Conservation (phyloP, 371 early-diverging fungal species). For the Dinochytrium kinnereticum region DNA sequence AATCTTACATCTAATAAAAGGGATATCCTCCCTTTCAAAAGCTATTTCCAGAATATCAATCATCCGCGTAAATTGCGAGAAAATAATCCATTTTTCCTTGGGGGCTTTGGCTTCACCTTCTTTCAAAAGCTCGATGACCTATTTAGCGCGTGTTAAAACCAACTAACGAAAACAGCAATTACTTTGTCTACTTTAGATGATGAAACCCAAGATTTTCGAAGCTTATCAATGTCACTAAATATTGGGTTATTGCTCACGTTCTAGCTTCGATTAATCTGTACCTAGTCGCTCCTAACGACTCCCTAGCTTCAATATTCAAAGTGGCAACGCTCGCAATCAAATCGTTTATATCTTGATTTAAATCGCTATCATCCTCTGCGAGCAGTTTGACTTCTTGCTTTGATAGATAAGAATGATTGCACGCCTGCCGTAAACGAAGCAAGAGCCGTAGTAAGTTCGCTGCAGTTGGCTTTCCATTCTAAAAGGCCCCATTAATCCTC, state of each 20-base stretch:
- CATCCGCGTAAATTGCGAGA: slow-evolving; percentile 80
- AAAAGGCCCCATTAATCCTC: slow-evolving; percentile 31
- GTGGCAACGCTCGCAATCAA: background rate
- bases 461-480: background rate
- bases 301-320: background rate
- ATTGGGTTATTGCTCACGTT: no score
- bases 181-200: slow-evolving; percentile 61
- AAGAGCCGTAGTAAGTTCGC: slow-evolving; percentile 38
- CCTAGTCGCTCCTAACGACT: no score
- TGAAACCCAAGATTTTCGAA: slow-evolving; percentile 42
- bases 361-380: background rate
- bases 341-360: slow-evolving; percentile 11
- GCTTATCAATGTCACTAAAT: background rate
- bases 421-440: slow-evolving; percentile 41
- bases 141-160: background rate
- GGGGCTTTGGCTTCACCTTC: slow-evolving; percentile 19
- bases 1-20: background rate
- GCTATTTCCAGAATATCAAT: slow-evolving; percentile 67
- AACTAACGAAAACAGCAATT: background rate
- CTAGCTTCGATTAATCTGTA: no score
- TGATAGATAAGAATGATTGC: slow-evolving; percentile 27
- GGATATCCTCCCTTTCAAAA: slow-evolving; percentile 2
- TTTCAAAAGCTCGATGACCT: slow-evolving; percentile 35
- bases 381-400: no score
- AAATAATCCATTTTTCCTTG: slow-evolving; percentile 65